Evolutionary conservation across 345 rosid species (phyloP).

Genomic region (Lumnitzera littorea): DNA sequence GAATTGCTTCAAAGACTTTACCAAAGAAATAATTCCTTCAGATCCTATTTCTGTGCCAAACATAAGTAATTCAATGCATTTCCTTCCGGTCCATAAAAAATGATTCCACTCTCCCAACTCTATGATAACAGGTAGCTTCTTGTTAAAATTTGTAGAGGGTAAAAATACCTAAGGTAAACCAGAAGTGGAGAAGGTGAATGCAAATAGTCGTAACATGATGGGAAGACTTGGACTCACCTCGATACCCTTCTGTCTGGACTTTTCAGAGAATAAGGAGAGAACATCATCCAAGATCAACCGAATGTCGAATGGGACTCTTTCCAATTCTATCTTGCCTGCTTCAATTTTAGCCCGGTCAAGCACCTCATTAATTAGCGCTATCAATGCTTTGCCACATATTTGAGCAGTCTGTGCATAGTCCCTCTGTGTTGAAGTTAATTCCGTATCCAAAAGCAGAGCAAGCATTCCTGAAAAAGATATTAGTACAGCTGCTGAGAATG

Average conservation of each 20-base stretch:
- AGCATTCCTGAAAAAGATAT: constrained; percentile 65
- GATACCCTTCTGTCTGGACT: constrained; percentile 77
- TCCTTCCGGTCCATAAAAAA: too few species aligned
- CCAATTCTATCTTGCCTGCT: constrained; percentile 89
- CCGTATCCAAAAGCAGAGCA: constrained; percentile 85
- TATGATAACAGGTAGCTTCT: too few species aligned
- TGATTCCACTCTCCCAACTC: too few species aligned
- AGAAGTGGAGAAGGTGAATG: not conserved
- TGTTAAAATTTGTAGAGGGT: too few species aligned
- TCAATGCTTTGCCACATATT: constrained; percentile 91
- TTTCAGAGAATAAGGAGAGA: constrained; percentile 91
- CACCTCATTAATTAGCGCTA: constrained; percentile 87
- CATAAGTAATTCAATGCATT: too few species aligned
- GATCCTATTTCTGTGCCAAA: too few species aligned
- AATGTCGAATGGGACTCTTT: constrained; percentile 69
- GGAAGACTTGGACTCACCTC: constrained; percentile 44
- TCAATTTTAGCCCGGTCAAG: constrained; percentile 98
- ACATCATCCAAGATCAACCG: constrained; percentile 92
- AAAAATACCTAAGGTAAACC: too few species aligned
- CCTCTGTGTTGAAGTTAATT: constrained; percentile 80
- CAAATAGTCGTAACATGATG: not conserved
- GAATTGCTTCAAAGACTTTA: too few species aligned
- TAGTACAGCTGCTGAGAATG: not conserved
- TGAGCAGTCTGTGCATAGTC: constrained; percentile 97
- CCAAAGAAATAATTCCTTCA: too few species aligned